These are phyloP conservation scores for Lecanosticta acicola DNA, from an alignment of 2,329 filamentous ascomycete genomes.

Conservation along the genomic window DNA sequence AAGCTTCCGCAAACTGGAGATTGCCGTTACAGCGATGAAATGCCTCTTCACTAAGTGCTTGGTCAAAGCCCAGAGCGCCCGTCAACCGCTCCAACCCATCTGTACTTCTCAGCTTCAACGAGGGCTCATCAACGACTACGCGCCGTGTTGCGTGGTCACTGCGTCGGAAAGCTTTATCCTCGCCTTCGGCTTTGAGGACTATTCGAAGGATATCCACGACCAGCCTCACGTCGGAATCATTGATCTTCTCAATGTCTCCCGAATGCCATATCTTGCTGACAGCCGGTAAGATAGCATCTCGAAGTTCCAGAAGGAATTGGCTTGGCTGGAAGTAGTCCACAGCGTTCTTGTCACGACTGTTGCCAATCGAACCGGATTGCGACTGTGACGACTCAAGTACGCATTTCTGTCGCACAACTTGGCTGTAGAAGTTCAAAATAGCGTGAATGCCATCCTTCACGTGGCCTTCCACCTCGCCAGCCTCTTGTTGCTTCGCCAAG, in stretches of 20 bases:
- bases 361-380: conserved; percentile 42
- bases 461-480: conserved; percentile 13
- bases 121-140: conserved; percentile 43
- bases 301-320: conserved; percentile 82
- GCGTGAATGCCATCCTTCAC: conserved; percentile 57
- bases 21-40: conserved; percentile 75
- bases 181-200: conserved; percentile 70
- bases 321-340: conserved; percentile 59
- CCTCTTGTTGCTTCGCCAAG: conserved; percentile 39
- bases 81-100: conserved; percentile 41
- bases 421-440: conserved; percentile 73
- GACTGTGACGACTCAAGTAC: conserved; percentile 71
- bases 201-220: conserved; percentile 78
- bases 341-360: conserved; percentile 37
- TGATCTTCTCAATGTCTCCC: conserved; percentile 72
- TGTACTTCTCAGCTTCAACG: conserved; percentile 47
- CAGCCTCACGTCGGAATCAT: conserved; percentile 68
- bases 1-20: conserved; percentile 58
- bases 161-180: conserved; percentile 59
- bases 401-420: conserved; percentile 70
- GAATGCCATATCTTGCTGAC: conserved; percentile 81
- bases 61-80: conserved; percentile 47
- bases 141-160: conserved; percentile 53
- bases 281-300: conserved; percentile 71
- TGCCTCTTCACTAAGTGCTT: conserved; percentile 67